Evolutionary conservation across 2,329 filamentous ascomycete genomes (phyloP).

Genomic region (Cadophora sp.): DNA sequence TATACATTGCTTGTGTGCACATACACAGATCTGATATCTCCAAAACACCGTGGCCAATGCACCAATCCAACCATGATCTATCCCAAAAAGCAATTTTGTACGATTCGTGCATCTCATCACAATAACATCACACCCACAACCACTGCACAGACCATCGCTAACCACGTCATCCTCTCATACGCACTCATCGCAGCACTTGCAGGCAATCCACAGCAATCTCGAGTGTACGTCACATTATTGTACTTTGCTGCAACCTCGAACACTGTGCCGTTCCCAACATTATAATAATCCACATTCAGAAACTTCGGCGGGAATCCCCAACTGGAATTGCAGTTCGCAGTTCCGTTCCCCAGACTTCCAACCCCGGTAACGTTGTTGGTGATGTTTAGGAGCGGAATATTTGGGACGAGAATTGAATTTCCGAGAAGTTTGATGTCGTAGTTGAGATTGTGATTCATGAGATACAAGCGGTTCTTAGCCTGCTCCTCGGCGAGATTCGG

Average conservation of each 20-base stretch:
- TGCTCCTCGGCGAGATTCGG: constrained; percentile 63
- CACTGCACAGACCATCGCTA: constrained; percentile 23
- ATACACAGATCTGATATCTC: background rate
- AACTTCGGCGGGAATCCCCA: constrained; percentile 79
- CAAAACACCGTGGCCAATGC: constrained; percentile 11
- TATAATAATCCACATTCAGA: constrained; percentile 86
- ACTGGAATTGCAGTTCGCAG: constrained; percentile 62
- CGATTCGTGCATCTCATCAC: background rate
- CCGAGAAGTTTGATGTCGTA: constrained; percentile 73
- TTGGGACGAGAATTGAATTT: constrained; percentile 71
- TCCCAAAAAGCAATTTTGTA: background rate
- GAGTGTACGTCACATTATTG: constrained; percentile 75
- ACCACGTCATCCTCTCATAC: constrained; percentile 24
- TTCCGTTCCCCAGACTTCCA: constrained; percentile 70
- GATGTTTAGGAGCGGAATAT: constrained; percentile 70
- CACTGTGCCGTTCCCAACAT: constrained; percentile 70
- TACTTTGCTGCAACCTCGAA: constrained; percentile 74
- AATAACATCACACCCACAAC: constrained; percentile 22
- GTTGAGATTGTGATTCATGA: constrained; percentile 93
- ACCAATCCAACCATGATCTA: constrained; percentile 7
- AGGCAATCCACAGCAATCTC: constrained; percentile 61
- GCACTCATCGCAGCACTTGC: constrained; percentile 37
- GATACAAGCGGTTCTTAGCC: constrained; percentile 70
- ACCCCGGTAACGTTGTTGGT: constrained; percentile 72
- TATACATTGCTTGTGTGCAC: background rate